These are phyloP conservation scores for Buddleja alternifolia DNA, from an alignment of 257 asterid species.

Conservation along the genomic window DNA sequence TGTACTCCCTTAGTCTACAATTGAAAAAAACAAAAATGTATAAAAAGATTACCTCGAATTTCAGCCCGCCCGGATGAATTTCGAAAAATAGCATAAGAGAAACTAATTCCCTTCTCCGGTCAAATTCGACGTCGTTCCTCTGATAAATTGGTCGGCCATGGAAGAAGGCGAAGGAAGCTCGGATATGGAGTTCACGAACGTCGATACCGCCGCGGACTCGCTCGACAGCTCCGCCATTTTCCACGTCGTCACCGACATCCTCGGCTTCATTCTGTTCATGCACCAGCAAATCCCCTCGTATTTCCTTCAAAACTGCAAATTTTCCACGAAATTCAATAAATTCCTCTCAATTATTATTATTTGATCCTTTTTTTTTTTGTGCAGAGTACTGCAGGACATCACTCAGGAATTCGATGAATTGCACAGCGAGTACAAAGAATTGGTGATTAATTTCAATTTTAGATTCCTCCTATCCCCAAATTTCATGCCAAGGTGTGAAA, in stretches of 20 bases:
- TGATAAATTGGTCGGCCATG: constrained; percentile 31
- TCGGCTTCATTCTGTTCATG: constrained; percentile 86
- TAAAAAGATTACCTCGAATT: too few relatives aligned
- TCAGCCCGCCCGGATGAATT: constrained; percentile 20
- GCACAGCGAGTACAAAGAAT: constrained; percentile 55
- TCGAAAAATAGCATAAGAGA: constrained; percentile 15
- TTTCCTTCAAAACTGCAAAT: background rate
- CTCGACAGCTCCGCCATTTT: constrained; percentile 65
- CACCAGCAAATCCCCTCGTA: constrained; percentile 98
- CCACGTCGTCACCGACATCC: constrained; percentile 68
- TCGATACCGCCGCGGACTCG: constrained; percentile 54
- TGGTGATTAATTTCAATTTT: constrained; percentile 45
- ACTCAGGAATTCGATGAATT: constrained; percentile 72
- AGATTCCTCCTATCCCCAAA: background rate
- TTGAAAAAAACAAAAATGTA: too few relatives aligned
- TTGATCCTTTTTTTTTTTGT: constrained; percentile 18
- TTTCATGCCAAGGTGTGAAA: constrained; percentile 5
- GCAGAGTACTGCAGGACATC: constrained; percentile 80
- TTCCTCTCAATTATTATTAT: background rate
- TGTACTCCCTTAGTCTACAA: too few relatives aligned
- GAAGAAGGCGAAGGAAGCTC: constrained; percentile 64
- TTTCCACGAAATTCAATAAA: background rate
- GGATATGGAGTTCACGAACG: constrained; percentile 49
- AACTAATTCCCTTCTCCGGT: background rate
- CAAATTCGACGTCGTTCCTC: constrained; percentile 13